phyloP scores from a whole-genome alignment of 2,329 filamentous ascomycete species.

The Penicillium decumbens region DNA sequence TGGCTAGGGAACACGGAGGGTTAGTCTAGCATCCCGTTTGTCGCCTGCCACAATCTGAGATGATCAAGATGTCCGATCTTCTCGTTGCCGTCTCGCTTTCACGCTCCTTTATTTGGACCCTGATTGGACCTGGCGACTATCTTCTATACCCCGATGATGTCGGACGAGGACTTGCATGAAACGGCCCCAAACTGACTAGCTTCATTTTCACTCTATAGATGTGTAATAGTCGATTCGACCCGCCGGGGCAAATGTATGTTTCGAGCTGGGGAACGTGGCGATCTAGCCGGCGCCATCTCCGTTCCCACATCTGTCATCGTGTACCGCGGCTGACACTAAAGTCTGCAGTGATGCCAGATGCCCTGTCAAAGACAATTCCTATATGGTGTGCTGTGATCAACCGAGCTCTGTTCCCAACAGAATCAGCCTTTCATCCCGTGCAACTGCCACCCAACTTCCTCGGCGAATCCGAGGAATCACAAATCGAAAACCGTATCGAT shows the following conservation, averaged over 20 bases:
- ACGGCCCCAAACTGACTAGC: conserved; percentile 8
- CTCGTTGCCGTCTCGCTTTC: background rate
- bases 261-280: background rate
- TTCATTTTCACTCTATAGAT: conserved; percentile 25
- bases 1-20: conserved; percentile 65
- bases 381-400: conserved; percentile 92
- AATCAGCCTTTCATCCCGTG: conserved; percentile 50
- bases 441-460: conserved; percentile 69
- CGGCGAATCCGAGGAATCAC: conserved; percentile 68
- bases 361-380: conserved; percentile 86
- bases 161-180: background rate
- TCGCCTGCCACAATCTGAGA: background rate
- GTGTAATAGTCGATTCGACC: conserved; percentile 87
- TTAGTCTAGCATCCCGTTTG: conserved; percentile 38
- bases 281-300: background rate
- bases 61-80: background rate
- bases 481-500: conserved; percentile 64
- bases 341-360: conserved; percentile 75
- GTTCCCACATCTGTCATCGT: background rate
- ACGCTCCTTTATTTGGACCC: background rate
- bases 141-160: background rate
- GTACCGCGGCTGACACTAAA: conserved; percentile 20
- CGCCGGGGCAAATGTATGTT: conserved; percentile 73
- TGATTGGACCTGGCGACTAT: background rate
- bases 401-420: conserved; percentile 64